Conservation (phyloP, 2,329 filamentous ascomycete genomes). For the Amesomyces nigricolor region DNA sequence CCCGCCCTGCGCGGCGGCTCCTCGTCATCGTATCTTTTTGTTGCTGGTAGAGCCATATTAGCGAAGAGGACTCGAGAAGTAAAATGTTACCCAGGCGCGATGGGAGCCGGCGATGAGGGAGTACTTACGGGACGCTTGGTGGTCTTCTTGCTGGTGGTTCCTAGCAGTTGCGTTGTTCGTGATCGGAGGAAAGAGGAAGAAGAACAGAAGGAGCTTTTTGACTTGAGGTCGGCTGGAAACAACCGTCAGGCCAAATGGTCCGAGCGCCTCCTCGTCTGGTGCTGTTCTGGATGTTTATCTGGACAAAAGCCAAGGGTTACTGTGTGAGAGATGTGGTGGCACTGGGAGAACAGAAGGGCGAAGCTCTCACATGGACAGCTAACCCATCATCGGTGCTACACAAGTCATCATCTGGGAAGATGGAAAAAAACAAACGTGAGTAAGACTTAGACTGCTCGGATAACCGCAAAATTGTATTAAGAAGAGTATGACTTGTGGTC, state of each 20-base stretch:
- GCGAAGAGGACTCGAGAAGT: background rate
- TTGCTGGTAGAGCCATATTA: background rate
- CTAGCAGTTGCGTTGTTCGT: background rate
- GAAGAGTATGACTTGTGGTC: too few relatives aligned
- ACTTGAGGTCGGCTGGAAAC: background rate
- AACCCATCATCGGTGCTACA: too few relatives aligned
- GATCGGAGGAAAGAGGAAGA: background rate
- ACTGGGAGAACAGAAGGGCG: too few relatives aligned
- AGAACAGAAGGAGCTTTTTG: background rate
- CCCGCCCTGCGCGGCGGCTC: background rate
- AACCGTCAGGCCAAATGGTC: background rate
- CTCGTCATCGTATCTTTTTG: slow-evolving; percentile 2
- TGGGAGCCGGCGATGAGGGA: background rate
- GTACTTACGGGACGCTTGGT: background rate
- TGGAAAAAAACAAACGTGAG: too few relatives aligned
- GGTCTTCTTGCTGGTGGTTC: background rate
- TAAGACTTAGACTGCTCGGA: too few relatives aligned
- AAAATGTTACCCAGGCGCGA: background rate
- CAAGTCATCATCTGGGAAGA: too few relatives aligned
- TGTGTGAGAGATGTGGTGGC: background rate
- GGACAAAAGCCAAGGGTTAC: background rate
- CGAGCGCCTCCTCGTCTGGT: too few relatives aligned
- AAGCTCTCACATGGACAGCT: too few relatives aligned
- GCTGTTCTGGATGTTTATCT: background rate
- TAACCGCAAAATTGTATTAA: too few relatives aligned